phyloP scores from a whole-genome alignment of 331 rosid species.

The Quercus lobata region DNA sequence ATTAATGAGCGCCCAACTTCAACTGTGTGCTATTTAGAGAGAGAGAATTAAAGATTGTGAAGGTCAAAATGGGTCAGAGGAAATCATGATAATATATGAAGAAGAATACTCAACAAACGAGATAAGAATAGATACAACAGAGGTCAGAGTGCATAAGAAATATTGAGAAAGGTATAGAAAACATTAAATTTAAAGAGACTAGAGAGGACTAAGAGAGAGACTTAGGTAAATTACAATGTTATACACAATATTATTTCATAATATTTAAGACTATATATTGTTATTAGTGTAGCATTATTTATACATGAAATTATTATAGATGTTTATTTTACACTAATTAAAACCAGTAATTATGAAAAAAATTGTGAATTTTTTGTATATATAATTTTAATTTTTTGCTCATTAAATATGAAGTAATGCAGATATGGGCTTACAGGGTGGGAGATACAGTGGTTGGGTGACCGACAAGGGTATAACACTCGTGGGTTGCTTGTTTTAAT shows the following conservation, averaged over 20 bases:
- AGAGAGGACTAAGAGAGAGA: no score
- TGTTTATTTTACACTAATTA: no score
- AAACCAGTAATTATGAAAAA: no score
- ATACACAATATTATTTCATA: no score
- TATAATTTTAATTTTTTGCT: no score
- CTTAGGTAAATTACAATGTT: no score
- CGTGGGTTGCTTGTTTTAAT: slow-evolving; percentile 34
- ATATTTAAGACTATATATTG: no score
- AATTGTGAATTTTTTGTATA: no score
- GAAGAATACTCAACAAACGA: background rate
- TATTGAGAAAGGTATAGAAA: background rate
- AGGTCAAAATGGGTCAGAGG: slow-evolving; percentile 31
- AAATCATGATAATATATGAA: slow-evolving; percentile 12
- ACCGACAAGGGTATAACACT: slow-evolving; percentile 23
- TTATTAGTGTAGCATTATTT: no score
- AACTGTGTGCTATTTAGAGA: slow-evolving; percentile 1
- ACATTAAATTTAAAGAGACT: no score
- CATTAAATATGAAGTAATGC: slow-evolving; percentile 13
- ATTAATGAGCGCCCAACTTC: slow-evolving; percentile 24
- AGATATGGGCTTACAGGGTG: slow-evolving; percentile 33
- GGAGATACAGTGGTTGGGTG: slow-evolving; percentile 54
- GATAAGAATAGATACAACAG: background rate
- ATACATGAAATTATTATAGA: no score
- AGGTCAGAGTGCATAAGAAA: slow-evolving; percentile 14
- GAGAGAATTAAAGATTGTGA: background rate